Conservation (phyloP, 2,329 filamentous ascomycete genomes). For the Raffaelea ambrosiae region DNA sequence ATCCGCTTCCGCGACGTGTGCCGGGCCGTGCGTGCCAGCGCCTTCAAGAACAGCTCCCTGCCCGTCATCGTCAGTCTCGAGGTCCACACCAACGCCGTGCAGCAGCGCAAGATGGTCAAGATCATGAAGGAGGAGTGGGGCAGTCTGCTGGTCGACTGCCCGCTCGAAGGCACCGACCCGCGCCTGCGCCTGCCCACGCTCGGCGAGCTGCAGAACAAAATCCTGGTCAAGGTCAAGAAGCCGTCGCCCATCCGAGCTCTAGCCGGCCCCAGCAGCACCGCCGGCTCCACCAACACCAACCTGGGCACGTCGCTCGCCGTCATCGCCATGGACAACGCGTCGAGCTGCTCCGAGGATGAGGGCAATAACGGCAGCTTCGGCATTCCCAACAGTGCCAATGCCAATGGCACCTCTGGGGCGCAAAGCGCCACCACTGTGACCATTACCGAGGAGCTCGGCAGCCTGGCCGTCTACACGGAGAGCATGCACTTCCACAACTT, state of each 20-base stretch:
- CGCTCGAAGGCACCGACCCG: slow-evolving; percentile 41
- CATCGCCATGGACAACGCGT: slow-evolving; percentile 16
- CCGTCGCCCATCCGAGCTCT: slow-evolving; percentile 19
- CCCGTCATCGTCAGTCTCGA: slow-evolving; percentile 90
- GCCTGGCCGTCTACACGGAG: slow-evolving; percentile 76
- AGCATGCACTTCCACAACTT: slow-evolving; percentile 74
- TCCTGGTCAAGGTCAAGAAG: slow-evolving; percentile 74
- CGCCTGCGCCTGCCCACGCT: slow-evolving; percentile 57
- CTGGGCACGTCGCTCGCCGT: slow-evolving; percentile 20
- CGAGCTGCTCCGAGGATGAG: slow-evolving; percentile 32
- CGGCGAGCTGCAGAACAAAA: slow-evolving; percentile 66
- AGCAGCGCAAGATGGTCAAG: slow-evolving; percentile 86
- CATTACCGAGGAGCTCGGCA: slow-evolving; percentile 64
- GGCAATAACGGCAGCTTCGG: slow-evolving; percentile 19
- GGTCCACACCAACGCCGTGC: slow-evolving; percentile 71
- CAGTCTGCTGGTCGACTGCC: slow-evolving; percentile 58
- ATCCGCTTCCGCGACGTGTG: slow-evolving; percentile 84
- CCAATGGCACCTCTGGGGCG: not conserved
- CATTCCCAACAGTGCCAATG: not conserved
- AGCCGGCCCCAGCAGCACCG: not conserved
- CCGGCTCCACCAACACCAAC: slow-evolving; percentile 9
- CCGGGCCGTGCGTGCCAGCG: slow-evolving; percentile 66
- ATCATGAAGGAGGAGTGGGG: slow-evolving; percentile 91
- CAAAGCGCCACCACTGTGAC: slow-evolving; percentile 8
- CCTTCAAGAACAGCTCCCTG: slow-evolving; percentile 66